Evolutionary conservation across 2,329 filamentous ascomycete species (phyloP), one percentile per base, ranked within the genome.

Genomic region (Colletotrichum eremochloae): DNA sequence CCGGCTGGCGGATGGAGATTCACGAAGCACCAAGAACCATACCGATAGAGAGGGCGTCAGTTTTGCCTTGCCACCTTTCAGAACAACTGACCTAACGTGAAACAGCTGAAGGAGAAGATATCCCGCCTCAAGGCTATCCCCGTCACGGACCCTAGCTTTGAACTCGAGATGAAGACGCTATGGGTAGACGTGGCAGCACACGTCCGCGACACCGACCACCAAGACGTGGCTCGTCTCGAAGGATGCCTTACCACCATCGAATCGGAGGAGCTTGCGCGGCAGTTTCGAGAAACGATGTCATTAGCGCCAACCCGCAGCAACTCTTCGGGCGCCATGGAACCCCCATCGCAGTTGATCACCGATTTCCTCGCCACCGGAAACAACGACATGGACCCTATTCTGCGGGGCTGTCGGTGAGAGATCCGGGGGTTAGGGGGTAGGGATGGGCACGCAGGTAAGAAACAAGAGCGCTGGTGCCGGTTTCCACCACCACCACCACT

Each of bases 51-150:
- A 58, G 38, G 60, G 63, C 62, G 71, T 73, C n/a, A 46, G 67
- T 40, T 7, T 4, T 2, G 1, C 3, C 9, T 15, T 20, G 2
- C 0, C 4, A 6, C 11, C 14, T 31, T 11, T 8, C 6, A 14
- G 7, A 5, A 14, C 14, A 5, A 9, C 2, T 18, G 29, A 15
- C 15, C 52, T 50, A 36, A 65, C 9, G 4, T n/a, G 11, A n/a
- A 3, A 36, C 15, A 72, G 70, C 44, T 72, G 60, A 72, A 72
- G 31, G 67, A 67, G 8, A 71, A 73, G 31, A 67, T 73, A 20
- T 71, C 63, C 50, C 64, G 56, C 5, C 31, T 73, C 14, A 56
- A 48, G 8, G 36, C 46, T 6, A 67, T 63, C 7, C 57, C 71
- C 1, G 50, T 71, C 6, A 57, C 61, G 31, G 67, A 73, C 20